phyloP scores from a whole-genome alignment of 164 flowering plant species.

The Stephania cephalantha region DNA sequence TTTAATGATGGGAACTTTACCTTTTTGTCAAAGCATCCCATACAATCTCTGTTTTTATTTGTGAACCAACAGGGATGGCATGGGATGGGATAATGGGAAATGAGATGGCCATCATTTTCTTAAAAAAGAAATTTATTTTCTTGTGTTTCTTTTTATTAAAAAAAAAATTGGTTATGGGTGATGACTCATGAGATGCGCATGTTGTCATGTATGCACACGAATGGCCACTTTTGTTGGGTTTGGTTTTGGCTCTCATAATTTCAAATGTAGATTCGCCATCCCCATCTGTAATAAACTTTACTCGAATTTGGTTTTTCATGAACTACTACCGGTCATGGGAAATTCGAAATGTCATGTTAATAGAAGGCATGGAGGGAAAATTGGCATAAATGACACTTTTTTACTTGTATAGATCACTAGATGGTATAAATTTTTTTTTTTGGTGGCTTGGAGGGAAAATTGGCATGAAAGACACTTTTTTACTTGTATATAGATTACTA shows the following conservation, averaged over 20 bases:
- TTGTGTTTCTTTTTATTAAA: neutral
- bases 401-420: too few relatives aligned
- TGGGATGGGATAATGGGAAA: neutral
- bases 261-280: neutral
- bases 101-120: neutral
- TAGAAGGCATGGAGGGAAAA: too few relatives aligned
- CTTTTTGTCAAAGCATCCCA: constrained; percentile 10
- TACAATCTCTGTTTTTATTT: constrained; percentile 13
- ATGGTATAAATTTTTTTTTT: too few relatives aligned
- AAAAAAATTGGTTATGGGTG: neutral
- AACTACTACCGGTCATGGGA: too few relatives aligned
- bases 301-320: too few relatives aligned
- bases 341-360: too few relatives aligned
- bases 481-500: too few relatives aligned
- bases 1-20: constrained; percentile 3
- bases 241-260: neutral
- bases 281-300: too few relatives aligned
- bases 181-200: neutral
- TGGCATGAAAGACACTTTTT: too few relatives aligned
- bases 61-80: constrained; percentile 7
- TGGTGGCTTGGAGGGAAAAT: too few relatives aligned
- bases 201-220: constrained; percentile 6
- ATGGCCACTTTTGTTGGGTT: constrained; percentile 1
- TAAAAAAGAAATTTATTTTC: neutral
- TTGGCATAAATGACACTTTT: too few relatives aligned